These are phyloP conservation scores for Diaporthe sp. DNA, from an alignment of 2,329 filamentous ascomycete genomes.

Conservation along the genomic window DNA sequence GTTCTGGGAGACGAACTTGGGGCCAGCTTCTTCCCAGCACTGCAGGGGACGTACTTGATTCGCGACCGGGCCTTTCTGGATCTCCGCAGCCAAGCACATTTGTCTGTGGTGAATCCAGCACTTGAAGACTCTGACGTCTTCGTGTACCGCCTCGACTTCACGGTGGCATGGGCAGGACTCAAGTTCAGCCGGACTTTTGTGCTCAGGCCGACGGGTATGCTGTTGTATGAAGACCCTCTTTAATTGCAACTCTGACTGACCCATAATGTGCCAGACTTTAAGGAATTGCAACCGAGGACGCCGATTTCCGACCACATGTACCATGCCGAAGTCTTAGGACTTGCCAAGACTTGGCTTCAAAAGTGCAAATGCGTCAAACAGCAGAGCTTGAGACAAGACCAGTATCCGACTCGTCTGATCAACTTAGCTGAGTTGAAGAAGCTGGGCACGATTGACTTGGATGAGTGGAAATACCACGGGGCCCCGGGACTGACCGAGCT, in stretches of 20 bases:
- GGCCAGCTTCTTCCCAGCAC: background rate
- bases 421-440: slow-evolving; percentile 12
- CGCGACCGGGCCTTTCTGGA: background rate
- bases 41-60: background rate
- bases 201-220: slow-evolving; percentile 1
- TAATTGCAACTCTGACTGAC: background rate
- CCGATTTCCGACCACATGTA: slow-evolving; percentile 7
- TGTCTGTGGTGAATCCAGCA: background rate
- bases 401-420: slow-evolving; percentile 19
- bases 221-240: no score
- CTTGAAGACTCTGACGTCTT: no score
- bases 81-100: slow-evolving; percentile 9
- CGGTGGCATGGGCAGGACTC: background rate
- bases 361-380: background rate
- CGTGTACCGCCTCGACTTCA: slow-evolving; percentile 14
- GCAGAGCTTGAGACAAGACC: background rate
- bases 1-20: background rate
- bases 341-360: slow-evolving; percentile 2
- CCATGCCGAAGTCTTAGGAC: slow-evolving; percentile 11
- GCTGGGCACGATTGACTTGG: background rate
- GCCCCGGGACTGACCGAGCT: background rate
- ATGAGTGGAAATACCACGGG: slow-evolving; percentile 7
- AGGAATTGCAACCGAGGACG: background rate
- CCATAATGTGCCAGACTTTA: background rate
- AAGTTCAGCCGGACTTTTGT: slow-evolving; percentile 4